Evolutionary conservation across 176 grass and related monocot genomes (phyloP), one percentile per base, ranked within the genome.

Genomic region (Alloteropsis semialata): DNA sequence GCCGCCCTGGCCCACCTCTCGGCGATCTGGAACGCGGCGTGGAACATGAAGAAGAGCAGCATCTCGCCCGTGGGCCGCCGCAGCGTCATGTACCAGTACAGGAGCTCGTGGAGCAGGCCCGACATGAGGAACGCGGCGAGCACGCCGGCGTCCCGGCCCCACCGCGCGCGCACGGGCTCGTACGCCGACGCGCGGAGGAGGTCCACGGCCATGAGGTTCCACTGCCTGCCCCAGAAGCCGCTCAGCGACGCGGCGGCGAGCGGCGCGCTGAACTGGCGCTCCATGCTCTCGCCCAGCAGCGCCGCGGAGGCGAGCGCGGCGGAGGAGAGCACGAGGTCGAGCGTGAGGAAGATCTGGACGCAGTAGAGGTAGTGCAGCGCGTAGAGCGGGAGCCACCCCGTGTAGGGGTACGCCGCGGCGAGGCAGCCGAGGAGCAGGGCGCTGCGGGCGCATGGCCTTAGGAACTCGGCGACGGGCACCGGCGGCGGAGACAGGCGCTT

Each of bases 121-220:
- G 93, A 96, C 80, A 96, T 71, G 34, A 90, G 85, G 81, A 96
- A 96, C 45, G 90, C 69, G 15, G 91, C 93, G 9, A 96, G 50
- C 43, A 92, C 88, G 68, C 90, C 93, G 13, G 83, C 88, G 69
- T 77, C 81, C 18, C 82, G 77, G 14, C 93, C 93, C 68, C 74
- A 92, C 36, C 76, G 77, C 6, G 70, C 88, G 34, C 90, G 80
- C 59, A 96, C 83, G 6, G 90, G 93, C 29, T 60, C 34, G 83
- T 96, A 96, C 49, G 76, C 90, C 44, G 88, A 86, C 22, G 53
- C 79, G 13, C 93, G 85, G 30, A 96, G 93, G 65, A 91, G 85
- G 80, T 92, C 93, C 19, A 89, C 88, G 66, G 89, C 93, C 90
- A 96, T 87, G 15, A 93, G 63, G 73, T 96, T 96, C 93, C 93